A percentile compares a stretch with the other conserved stretches of the same genome.
These are phyloP conservation scores for Boletus reticuloceps DNA, from an alignment of 768 basidiomycete species.

Conservation along the genomic window DNA sequence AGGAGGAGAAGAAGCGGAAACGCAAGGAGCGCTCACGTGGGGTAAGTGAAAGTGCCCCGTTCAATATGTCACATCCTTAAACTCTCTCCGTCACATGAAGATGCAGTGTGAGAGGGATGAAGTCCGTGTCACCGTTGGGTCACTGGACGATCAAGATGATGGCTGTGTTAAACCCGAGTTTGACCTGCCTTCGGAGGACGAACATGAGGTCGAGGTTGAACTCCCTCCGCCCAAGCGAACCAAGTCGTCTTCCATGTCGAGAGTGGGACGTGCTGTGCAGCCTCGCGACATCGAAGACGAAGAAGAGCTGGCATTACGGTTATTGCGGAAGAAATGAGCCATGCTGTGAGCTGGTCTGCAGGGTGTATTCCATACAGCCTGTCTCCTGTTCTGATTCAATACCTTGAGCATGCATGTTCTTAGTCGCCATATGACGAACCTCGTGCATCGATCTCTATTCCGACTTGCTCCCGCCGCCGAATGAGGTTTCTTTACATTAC, in stretches of 20 bases:
- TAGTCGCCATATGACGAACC: too few species aligned
- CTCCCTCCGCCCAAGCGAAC: conserved; percentile 33
- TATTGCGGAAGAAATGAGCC: conserved; percentile 42
- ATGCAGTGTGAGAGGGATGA: conserved; percentile 31
- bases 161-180: conserved; percentile 75
- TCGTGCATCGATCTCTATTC: not conserved
- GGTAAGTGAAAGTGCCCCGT: conserved; percentile 15
- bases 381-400: not conserved
- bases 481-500: not conserved
- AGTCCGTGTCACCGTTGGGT: conserved; percentile 27
- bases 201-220: conserved; percentile 30
- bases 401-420: too few species aligned
- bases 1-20: conserved; percentile 89
- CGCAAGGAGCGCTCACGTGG: conserved; percentile 71
- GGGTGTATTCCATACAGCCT: conserved; percentile 3
- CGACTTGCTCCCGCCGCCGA: not conserved
- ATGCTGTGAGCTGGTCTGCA: not conserved
- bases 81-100: not conserved
- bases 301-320: conserved; percentile 61
- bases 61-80: not conserved
- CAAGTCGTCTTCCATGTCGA: conserved; percentile 23
- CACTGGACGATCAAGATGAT: conserved; percentile 52
- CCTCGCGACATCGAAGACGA: conserved; percentile 47
- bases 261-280: conserved; percentile 26
- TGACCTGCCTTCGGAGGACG: conserved; percentile 44